These are phyloP conservation scores for Penicillium taxi DNA, from an alignment of 495 filamentous ascomycete genomes.

Conservation along the genomic window DNA sequence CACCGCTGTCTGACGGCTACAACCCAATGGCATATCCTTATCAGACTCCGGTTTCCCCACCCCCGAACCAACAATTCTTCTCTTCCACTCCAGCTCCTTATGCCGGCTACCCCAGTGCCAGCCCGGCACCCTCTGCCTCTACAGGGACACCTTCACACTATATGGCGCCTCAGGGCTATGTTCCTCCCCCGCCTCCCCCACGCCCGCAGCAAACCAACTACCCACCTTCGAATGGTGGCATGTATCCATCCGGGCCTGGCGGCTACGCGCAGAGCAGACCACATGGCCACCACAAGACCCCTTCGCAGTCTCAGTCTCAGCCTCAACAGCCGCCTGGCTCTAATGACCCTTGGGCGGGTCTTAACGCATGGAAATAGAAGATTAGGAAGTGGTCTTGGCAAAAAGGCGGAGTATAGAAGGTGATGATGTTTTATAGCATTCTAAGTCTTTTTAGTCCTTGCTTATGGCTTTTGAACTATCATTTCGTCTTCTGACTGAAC, in stretches of 20 bases:
- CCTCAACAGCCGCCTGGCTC: slow-evolving; percentile 15
- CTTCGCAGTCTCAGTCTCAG: slow-evolving; percentile 39
- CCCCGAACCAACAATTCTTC: slow-evolving; percentile 38
- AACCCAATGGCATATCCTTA: slow-evolving; percentile 50
- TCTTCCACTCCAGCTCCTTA: slow-evolving; percentile 33
- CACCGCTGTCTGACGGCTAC: slow-evolving; percentile 42
- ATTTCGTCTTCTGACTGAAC: too few species aligned
- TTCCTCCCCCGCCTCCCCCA: slow-evolving; percentile 84
- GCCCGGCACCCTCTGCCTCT: slow-evolving; percentile 25
- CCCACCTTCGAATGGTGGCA: slow-evolving; percentile 38
- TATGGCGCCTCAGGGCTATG: slow-evolving; percentile 67
- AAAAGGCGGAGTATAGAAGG: too few species aligned
- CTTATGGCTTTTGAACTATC: too few species aligned
- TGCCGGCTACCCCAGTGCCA: slow-evolving; percentile 27
- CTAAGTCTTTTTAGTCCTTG: too few species aligned
- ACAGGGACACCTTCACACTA: slow-evolving; percentile 24
- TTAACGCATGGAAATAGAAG: slow-evolving; percentile 74
- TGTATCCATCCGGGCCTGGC: slow-evolving; percentile 52
- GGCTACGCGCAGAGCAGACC: slow-evolving; percentile 48
- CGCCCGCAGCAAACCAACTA: slow-evolving; percentile 72
- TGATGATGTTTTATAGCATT: too few species aligned
- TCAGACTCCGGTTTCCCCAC: slow-evolving; percentile 39
- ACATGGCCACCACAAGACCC: slow-evolving; percentile 32
- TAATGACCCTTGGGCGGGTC: slow-evolving; percentile 75
- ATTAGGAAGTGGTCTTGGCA: too few species aligned